Evolutionary conservation across 495 filamentous ascomycete species (phyloP), one percentile per base, ranked within the genome.

Genomic region (Aspergillus hancockii): DNA sequence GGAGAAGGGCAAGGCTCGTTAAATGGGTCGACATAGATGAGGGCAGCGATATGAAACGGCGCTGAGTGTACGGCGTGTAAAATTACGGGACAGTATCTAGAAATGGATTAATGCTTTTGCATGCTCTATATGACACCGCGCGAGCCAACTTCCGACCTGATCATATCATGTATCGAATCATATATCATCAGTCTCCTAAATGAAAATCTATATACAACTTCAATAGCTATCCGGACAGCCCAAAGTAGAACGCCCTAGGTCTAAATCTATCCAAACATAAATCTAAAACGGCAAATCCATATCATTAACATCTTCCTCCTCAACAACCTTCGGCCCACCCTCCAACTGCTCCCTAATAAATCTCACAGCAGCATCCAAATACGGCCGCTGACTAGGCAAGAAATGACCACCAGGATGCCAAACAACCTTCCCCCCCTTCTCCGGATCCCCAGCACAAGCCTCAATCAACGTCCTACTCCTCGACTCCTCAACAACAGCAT

Each of bases 381-480:
- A 96, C 60, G 90, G 85, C 75, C 88, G 88, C 63, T 84, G 83
- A 53, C 89, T 85, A 0, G 94, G 94, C 66, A 98, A 78, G 68
- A 93, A 96, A 72, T 98, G 94, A 0, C 94, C 93, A 14, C 94
- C 94, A 3, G 94, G 93, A 78, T 98, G 94, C 63, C 83, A 86
- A 40, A 96, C 82, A 32, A 92, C 86, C 61, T 75, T 82, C 10
- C 74, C 83, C 14, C 85, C 85, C 46, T 68, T 70, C 64, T 76
- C 76, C 18, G 75, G 71, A 46, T 79, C 72, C 1, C 81, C 78
- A 53, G 69, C 79, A 73, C 90, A 96, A 52, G 83, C 79, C 18
- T 88, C 83, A 36, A 90, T 80, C 62, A 98, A 71, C 54, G 76
- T 77, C 67, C 80, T 69, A 69, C 82, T 88, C 66, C 90, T 75